Percentiles rank a stretch among this genome's conserved stretches.
phyloP scores from a whole-genome alignment of 2,329 filamentous ascomycete species.

The Neofusicoccum cordaticola region DNA sequence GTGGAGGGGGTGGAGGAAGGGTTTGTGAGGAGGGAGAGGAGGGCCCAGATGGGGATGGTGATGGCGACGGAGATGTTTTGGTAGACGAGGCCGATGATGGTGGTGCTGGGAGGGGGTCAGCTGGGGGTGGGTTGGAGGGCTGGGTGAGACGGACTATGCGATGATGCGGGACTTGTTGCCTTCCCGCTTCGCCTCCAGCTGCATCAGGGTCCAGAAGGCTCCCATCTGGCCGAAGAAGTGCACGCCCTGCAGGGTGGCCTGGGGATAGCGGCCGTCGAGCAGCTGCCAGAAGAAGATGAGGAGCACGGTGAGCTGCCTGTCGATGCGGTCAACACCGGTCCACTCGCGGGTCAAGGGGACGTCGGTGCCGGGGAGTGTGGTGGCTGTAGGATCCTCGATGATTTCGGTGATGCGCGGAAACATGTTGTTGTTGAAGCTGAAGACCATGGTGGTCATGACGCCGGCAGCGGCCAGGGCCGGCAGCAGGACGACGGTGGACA shows the following conservation, averaged over 20 bases:
- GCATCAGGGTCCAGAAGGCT: constrained; percentile 10
- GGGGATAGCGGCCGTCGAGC: neutral
- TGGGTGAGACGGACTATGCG: neutral
- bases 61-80: constrained; percentile 14
- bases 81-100: constrained; percentile 3
- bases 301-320: constrained; percentile 2
- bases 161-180: constrained; percentile 4
- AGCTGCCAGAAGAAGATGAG: constrained; percentile 13
- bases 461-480: neutral
- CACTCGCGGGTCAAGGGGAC: neutral
- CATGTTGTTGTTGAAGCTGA: constrained; percentile 41
- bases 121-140: neutral
- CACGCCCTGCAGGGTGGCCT: neutral
- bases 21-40: constrained; percentile 1
- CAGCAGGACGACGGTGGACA: constrained; percentile 7
- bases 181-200: neutral
- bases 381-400: constrained; percentile 39
- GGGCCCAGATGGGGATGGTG: constrained; percentile 7
- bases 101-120: neutral
- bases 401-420: constrained; percentile 46
- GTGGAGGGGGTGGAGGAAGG: neutral
- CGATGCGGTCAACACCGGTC: neutral
- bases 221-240: constrained; percentile 15
- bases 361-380: neutral
- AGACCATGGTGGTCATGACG: neutral